Percentiles rank a stretch among this genome's conserved stretches.
These are phyloP conservation scores for Reticulascus tulasneorum DNA, from an alignment of 2,329 filamentous ascomycete genomes.

Conservation along the genomic window DNA sequence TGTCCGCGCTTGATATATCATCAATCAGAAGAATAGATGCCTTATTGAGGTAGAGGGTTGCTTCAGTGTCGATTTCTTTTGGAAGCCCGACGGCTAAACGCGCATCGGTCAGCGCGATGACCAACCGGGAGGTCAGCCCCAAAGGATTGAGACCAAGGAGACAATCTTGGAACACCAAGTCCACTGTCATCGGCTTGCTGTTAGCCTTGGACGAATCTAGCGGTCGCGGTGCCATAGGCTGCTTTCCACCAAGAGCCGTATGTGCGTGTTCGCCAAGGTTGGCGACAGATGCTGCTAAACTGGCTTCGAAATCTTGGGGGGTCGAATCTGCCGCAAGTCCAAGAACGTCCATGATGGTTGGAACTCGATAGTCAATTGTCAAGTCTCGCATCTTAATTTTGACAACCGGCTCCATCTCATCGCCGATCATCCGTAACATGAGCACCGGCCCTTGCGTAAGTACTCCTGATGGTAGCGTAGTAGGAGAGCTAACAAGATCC, in stretches of 20 bases:
- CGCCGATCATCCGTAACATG: conserved; percentile 86
- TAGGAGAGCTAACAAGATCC: conserved; percentile 62
- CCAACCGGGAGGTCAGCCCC: conserved; percentile 67
- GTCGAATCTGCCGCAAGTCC: conserved; percentile 64
- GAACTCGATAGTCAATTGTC: conserved; percentile 83
- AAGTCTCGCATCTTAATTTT: conserved; percentile 85
- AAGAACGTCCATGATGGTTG: conserved; percentile 75
- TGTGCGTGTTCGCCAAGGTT: conserved; percentile 66
- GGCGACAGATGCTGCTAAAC: conserved; percentile 74
- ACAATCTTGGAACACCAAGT: conserved; percentile 76
- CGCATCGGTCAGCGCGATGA: conserved; percentile 75
- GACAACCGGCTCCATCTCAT: conserved; percentile 88
- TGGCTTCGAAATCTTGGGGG: conserved; percentile 68
- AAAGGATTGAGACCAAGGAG: conserved; percentile 81
- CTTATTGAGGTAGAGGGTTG: conserved; percentile 68
- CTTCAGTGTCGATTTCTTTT: conserved; percentile 59
- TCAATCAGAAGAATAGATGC: conserved; percentile 82
- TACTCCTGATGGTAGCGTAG: conserved; percentile 9
- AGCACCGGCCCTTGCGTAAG: conserved; percentile 49
- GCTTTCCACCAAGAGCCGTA: conserved; percentile 33
- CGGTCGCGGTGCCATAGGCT: conserved; percentile 1
- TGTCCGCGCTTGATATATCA: conserved; percentile 42
- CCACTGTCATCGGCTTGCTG: conserved; percentile 59
- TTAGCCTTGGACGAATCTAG: conserved; percentile 17
- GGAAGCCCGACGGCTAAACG: conserved; percentile 66